Evolutionary conservation across 768 basidiomycete species (phyloP), one percentile per base, ranked within the genome.

Genomic region (Tubosaeta sp.): DNA sequence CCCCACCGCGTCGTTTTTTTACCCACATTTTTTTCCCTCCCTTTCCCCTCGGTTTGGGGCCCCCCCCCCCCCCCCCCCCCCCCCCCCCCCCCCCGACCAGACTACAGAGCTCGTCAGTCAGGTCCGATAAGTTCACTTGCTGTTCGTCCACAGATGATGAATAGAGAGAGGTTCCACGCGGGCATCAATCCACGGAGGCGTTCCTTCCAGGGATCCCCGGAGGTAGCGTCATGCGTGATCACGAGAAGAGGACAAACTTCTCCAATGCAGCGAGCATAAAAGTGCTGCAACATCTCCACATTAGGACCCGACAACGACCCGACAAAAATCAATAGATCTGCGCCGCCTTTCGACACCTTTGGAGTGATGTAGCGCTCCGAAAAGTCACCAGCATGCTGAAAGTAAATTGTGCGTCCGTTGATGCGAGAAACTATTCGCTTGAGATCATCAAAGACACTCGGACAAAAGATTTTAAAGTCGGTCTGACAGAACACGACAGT

Each of bases 221-320:
- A 57, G 7, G 0, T 16, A 6, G 29, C 6, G 10, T 13, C 19
- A 14, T 62, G 25, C 7, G 60, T 65, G 47, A 67, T 42, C 22
- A 65, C 22, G 11, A 65, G 56, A 22, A 67, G 32, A 35, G 64
- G 64, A n/a, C 63, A 60, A 29, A 65, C 46, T 12, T 67, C 65
- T 26, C 64, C 64, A 14, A 31, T 34, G 44, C 53, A 67, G 8
- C 51, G 42, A 11, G 34, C 6, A 29, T 67, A 63, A 46, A 62
- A 65, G 0, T 33, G 27, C 6, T 14, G 19, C 3, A 64, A 50
- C 14, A 8, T 50, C 41, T 39, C 50, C 35, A 33, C 14, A 26
- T 65, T 67, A 5, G 3, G 11, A 5, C 38, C 43, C 6, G 55
- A 44, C 56, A 39, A 41, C 10, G n/a, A 45, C 37, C 60, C 64